phyloP scores from a whole-genome alignment of 2,329 filamentous ascomycete genomes.

The Ophiocordyceps australis region DNA sequence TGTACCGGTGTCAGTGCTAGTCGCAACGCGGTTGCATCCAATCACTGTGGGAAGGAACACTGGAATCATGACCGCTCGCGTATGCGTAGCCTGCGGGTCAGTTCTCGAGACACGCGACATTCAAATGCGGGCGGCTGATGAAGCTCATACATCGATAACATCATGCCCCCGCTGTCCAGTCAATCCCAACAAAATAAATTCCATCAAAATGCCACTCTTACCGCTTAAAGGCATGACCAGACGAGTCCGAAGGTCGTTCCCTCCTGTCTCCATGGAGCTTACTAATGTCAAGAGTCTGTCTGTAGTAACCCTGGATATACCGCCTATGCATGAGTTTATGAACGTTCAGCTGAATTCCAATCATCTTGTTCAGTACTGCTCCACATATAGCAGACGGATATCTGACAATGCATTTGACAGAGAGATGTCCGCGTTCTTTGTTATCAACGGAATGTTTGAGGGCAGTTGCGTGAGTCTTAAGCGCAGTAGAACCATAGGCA shows the following conservation, averaged over 20 bases:
- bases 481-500: neutral
- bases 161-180: neutral
- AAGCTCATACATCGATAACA: slow-evolving; percentile 1
- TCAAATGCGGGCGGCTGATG: neutral
- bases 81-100: neutral
- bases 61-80: neutral
- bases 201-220: neutral
- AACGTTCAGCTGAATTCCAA: neutral
- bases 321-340: neutral
- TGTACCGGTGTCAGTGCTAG: too few relatives aligned
- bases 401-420: neutral
- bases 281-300: neutral
- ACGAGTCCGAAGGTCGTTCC: neutral
- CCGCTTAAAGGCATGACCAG: neutral
- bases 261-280: neutral
- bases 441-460: neutral
- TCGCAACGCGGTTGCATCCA: neutral
- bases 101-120: slow-evolving; percentile 1
- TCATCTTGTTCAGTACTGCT: neutral
- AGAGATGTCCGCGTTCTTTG: neutral
- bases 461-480: neutral
- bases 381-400: neutral
- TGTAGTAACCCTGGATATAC: neutral
- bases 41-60: neutral
- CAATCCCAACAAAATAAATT: slow-evolving; percentile 1